Percentiles rank a stretch among this genome's conserved stretches.
Evolutionary conservation across 306 rosid genomes (phyloP).

Genomic region (Datisca glomerata): DNA sequence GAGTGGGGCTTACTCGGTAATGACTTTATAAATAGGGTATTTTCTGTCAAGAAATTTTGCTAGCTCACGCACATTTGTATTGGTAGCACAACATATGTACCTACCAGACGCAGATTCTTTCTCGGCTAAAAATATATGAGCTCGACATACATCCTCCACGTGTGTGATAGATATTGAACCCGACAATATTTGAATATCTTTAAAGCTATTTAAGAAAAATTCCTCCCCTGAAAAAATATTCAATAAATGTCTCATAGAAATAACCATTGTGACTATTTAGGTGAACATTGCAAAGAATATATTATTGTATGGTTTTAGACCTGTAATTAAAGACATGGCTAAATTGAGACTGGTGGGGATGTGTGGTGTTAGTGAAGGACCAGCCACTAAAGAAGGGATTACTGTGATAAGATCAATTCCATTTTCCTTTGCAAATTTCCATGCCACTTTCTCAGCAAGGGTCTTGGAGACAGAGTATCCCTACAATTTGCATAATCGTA

Average conservation of each 20-base stretch:
- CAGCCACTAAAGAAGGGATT: constrained; percentile 53
- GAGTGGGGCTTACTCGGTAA: constrained; percentile 47
- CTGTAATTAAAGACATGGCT: constrained; percentile 45
- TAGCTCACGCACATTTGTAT: constrained; percentile 59
- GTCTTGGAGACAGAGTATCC: constrained; percentile 70
- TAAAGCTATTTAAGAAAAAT: constrained; percentile 44
- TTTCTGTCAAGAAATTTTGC: constrained; percentile 52
- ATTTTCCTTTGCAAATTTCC: constrained; percentile 66
- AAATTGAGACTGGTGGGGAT: constrained; percentile 48
- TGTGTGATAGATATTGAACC: constrained; percentile 61
- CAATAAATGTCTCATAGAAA: no score
- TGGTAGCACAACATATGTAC: constrained; percentile 49
- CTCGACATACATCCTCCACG: constrained; percentile 64
- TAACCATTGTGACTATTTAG: background rate
- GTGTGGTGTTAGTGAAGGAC: constrained; percentile 55
- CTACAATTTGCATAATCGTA: constrained; percentile 24
- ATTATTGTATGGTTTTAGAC: constrained; percentile 18
- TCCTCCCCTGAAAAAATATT: constrained; percentile 49
- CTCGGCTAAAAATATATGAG: constrained; percentile 76
- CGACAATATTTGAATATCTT: constrained; percentile 60
- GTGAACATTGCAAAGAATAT: no score
- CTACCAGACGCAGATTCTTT: constrained; percentile 73
- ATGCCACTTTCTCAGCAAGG: constrained; percentile 66
- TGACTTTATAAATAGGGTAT: constrained; percentile 48
- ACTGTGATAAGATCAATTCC: constrained; percentile 66